A percentile compares a stretch with the other conserved stretches of the same genome.
Evolutionary conservation across 208 protist genomes (phyloP).

Genomic region (Acanthamoeba castellanii): DNA sequence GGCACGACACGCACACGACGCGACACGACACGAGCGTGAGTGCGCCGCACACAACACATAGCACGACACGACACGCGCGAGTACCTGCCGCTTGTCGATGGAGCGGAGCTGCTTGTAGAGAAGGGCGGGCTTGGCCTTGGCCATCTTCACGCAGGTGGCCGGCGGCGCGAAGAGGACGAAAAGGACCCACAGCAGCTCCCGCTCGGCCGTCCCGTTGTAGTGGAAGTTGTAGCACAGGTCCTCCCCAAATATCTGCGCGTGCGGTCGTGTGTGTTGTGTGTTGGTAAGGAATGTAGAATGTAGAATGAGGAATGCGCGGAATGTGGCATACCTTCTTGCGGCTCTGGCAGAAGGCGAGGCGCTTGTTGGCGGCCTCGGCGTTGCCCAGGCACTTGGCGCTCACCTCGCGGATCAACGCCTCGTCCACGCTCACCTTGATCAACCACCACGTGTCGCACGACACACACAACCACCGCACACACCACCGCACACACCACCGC

Average conservation of each 20-base stretch:
- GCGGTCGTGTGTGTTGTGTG: background rate
- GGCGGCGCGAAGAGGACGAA: constrained; percentile 1
- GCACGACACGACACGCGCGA: no score
- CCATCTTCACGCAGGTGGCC: constrained; percentile 10
- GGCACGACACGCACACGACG: no score
- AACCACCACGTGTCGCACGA: no score
- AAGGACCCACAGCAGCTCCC: background rate
- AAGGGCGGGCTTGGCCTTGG: constrained; percentile 33
- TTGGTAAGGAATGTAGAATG: no score
- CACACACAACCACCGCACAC: no score
- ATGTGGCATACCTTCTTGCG: background rate
- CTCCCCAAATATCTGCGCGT: background rate
- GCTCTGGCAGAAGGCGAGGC: background rate
- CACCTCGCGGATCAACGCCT: background rate
- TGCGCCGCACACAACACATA: background rate
- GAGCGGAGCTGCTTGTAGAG: constrained; percentile 7
- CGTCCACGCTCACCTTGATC: constrained; percentile 12
- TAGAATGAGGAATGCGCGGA: background rate
- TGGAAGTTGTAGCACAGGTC: constrained; percentile 31
- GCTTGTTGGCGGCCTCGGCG: constrained; percentile 7
- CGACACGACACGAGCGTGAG: background rate
- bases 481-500: no score
- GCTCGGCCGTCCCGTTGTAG: constrained; percentile 7
- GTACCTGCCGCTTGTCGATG: background rate
- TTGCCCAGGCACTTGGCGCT: background rate